Base-by-base conservation (phyloP, 2,329 filamentous ascomycete species). In the Lomentospora prolificans region DNA sequence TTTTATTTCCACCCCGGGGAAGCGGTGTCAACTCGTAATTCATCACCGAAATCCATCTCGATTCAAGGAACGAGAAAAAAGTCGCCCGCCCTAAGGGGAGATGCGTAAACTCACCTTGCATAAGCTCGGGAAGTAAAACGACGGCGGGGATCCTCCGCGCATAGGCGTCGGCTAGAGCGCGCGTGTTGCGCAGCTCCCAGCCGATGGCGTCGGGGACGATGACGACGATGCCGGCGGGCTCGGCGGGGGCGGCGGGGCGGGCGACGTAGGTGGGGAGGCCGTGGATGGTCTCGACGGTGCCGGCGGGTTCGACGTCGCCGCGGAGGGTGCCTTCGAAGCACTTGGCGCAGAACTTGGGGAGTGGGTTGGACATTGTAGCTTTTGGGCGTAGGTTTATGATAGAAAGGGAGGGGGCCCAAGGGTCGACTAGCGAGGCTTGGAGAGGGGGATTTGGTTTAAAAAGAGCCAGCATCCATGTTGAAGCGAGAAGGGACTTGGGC, bases 161-260 rank as follows among this genome's bases (percentile, higher is more conserved):
- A 60, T 79, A 79, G 52, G 65, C 62, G 61, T 82, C 78, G 6
- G 76, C 77, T 33, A 81, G 65, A 5, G 78, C 64, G 39, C 75
- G 70, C 57, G 72, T 74, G 64, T 81, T 80, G 39, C 71, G 64
- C 52, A 80, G 72, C 4, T 69, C 66, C 71, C 76, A 78, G 22
- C 78, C 78, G 60, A 81, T 80, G 1, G 72, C 72, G 61, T 81
- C 78, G 0, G 77, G 70, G 25, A 81, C 67, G 58, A 80, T 71
- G 41, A 81, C 72, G 19, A 81, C 66, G 58, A 77, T 72, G 10
- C 70, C 76, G 30, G 8, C 33, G 72, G 72, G 12, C 69, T 58
- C 25, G 56, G 52, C 14, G 39, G 53, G 48, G 46, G 39, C 31
- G 19, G n/a, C 12, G 56, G 62, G 63, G 19, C 58, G 58, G 22